A percentile compares a stretch with the other conserved stretches of the same genome.
phyloP scores from a whole-genome alignment of 2,329 filamentous ascomycete species.

The Aspergillus transmontanensis region DNA sequence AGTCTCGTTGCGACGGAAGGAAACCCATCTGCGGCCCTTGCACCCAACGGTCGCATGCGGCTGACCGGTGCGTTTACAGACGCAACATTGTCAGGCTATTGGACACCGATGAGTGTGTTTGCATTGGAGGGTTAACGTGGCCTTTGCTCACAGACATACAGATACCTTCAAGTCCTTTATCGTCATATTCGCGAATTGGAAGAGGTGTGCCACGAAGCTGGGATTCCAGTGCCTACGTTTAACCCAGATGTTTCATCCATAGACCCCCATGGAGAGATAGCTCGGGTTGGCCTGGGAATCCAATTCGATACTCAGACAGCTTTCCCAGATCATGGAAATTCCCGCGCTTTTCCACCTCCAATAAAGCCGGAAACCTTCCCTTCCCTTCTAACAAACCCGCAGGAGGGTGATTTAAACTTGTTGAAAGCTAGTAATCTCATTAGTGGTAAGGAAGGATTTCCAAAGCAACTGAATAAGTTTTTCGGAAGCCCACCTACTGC shows the following conservation, averaged over 20 bases:
- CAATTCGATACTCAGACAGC: not conserved
- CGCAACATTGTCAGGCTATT: slow-evolving; percentile 40
- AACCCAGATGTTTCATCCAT: not conserved
- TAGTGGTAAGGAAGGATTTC: slow-evolving; percentile 22
- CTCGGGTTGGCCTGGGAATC: not conserved
- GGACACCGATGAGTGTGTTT: slow-evolving; percentile 37
- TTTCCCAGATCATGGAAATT: not conserved
- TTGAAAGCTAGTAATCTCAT: slow-evolving; percentile 45
- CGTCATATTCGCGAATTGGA: slow-evolving; percentile 33
- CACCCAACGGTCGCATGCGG: slow-evolving; percentile 33
- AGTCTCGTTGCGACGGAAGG: slow-evolving; percentile 7
- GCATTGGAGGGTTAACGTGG: slow-evolving; percentile 7
- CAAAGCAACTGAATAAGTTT: slow-evolving; percentile 31
- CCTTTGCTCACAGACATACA: not conserved
- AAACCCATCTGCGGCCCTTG: slow-evolving; percentile 51
- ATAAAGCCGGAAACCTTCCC: slow-evolving; percentile 1
- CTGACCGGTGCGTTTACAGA: slow-evolving; percentile 44
- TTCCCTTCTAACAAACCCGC: not conserved
- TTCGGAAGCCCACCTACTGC: slow-evolving; percentile 46
- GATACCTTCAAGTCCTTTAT: slow-evolving; percentile 24
- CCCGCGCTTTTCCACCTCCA: not conserved
- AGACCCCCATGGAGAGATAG: not conserved
- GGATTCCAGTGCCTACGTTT: slow-evolving; percentile 20
- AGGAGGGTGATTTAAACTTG: slow-evolving; percentile 28
- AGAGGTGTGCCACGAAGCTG: slow-evolving; percentile 24